Conservation (phyloP, 176 grass and related monocot genomes). For the Rhynchospora breviuscula region DNA sequence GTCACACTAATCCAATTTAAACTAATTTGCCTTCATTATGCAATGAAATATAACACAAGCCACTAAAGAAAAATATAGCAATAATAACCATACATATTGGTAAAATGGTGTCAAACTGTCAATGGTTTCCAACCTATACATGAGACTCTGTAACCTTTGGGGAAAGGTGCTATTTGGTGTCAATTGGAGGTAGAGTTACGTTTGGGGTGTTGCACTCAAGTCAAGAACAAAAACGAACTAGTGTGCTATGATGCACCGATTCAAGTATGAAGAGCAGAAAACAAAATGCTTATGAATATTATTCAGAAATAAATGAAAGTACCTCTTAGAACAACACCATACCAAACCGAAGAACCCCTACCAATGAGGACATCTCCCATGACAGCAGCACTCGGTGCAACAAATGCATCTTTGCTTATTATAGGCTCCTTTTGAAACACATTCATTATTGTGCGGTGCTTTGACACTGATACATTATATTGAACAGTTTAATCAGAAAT, state of each 20-base stretch:
- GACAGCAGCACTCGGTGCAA: slow-evolving; percentile 80
- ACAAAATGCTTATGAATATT: neutral
- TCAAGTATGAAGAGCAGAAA: neutral
- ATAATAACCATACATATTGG: neutral
- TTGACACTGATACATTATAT: slow-evolving; percentile 55
- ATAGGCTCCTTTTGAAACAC: slow-evolving; percentile 76
- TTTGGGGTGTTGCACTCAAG: neutral
- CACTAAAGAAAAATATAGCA: neutral
- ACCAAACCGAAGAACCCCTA: slow-evolving; percentile 88
- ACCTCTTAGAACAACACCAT: slow-evolving; percentile 95
- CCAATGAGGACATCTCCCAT: slow-evolving; percentile 94
- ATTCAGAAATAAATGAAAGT: slow-evolving; percentile 6
- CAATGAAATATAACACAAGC: neutral
- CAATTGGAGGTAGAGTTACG: neutral
- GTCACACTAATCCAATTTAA: neutral
- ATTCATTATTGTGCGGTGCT: slow-evolving; percentile 78
- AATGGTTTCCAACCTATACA: neutral
- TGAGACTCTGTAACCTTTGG: neutral
- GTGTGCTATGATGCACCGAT: neutral
- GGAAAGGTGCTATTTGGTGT: neutral
- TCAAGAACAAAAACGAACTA: neutral
- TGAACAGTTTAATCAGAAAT: neutral
- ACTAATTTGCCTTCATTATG: neutral
- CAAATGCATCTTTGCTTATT: slow-evolving; percentile 80
- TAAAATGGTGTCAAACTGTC: neutral